A percentile compares a stretch with the other conserved stretches of the same genome.
Evolutionary conservation across 2,329 filamentous ascomycete genomes (phyloP).

Genomic region (Exophiala lecanii-corni): DNA sequence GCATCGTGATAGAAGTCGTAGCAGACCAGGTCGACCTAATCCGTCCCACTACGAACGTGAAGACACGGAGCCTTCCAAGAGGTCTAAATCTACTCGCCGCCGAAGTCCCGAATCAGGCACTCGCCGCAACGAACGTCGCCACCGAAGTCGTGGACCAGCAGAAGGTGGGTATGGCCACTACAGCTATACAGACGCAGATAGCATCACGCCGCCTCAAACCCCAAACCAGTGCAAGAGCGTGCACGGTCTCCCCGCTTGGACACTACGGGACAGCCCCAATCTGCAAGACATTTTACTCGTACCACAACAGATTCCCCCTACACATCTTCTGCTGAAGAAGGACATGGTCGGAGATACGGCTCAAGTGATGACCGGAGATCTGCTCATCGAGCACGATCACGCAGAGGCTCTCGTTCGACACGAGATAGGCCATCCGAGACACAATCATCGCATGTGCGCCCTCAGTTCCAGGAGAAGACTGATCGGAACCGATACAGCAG

Average conservation of each 20-base stretch:
- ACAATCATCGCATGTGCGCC: conserved; percentile 1
- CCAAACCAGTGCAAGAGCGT: conserved; percentile 10
- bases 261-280: no score
- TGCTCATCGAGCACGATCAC: conserved; percentile 6
- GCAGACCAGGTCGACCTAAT: conserved; percentile 12
- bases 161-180: conserved; percentile 12
- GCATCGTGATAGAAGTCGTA: conserved; percentile 15
- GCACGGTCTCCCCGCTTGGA: conserved; percentile 13
- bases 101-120: conserved; percentile 5
- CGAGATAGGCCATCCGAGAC: conserved; percentile 7
- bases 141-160: conserved; percentile 16
- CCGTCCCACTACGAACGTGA: conserved; percentile 17
- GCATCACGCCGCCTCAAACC: conserved; percentile 24
- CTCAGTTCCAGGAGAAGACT: conserved; percentile 1
- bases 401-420: conserved; percentile 10
- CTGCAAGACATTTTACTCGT: no score
- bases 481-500: conserved; percentile 6
- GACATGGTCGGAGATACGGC: conserved; percentile 4
- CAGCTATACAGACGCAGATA: conserved; percentile 17
- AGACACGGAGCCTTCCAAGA: conserved; percentile 11
- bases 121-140: conserved; percentile 11
- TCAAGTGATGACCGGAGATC: conserved; percentile 13
- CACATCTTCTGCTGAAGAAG: conserved; percentile 26
- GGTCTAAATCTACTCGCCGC: conserved; percentile 2
- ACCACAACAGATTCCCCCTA: conserved; percentile 25